Base-by-base conservation (phyloP, 768 basidiomycete species). In the Suillus lakei region DNA sequence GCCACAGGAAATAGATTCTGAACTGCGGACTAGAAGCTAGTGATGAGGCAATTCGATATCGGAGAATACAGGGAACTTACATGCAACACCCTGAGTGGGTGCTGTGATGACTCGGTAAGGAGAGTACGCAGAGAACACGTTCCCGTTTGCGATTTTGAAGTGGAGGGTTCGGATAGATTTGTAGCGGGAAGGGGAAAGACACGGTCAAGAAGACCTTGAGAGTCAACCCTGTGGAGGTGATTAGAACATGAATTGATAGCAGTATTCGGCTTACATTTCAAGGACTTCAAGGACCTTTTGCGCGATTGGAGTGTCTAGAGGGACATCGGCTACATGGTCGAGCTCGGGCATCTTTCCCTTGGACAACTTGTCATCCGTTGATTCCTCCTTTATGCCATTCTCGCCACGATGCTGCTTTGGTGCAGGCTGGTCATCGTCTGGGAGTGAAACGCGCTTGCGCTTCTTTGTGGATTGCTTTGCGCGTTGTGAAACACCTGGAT, bases 191-290 rank as follows among this genome's bases (percentile, higher is more conserved):
- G 79, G 43, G 88, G 86, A 72, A 91, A 90, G 67, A 91, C 89
- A 69, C 92, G 89, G 81, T 94, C 92, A 12, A 95, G 86, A 5
- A 95, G 81, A 55, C 88, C 91, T 68, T 92, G 91, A 0, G 83
- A 83, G 75, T 95, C 93, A 66, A 87, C 78, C 69, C 91, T 91
- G 72, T 26, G 51, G 55, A 16, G n/a, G 36, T 63, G 58, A 32
- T 41, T 39, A n/a, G 12, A 43, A 43, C 6, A 36, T 2, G 15
- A 34, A 28, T 30, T 39, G 48, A 60, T 21, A 16, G 23, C 21
- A 0, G 28, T 8, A 41, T 21, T n/a, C 36, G 18, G 79, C 83
- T 65, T 66, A 89, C 88, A 81, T 78, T 69, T 85, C 81, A 63
- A 91, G 84, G 61, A 90, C 81, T 70, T 86, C 82, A 56, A 91